Evolutionary conservation across 2,329 filamentous ascomycete species (phyloP).

Genomic region (Neocatenulostroma microsporum): DNA sequence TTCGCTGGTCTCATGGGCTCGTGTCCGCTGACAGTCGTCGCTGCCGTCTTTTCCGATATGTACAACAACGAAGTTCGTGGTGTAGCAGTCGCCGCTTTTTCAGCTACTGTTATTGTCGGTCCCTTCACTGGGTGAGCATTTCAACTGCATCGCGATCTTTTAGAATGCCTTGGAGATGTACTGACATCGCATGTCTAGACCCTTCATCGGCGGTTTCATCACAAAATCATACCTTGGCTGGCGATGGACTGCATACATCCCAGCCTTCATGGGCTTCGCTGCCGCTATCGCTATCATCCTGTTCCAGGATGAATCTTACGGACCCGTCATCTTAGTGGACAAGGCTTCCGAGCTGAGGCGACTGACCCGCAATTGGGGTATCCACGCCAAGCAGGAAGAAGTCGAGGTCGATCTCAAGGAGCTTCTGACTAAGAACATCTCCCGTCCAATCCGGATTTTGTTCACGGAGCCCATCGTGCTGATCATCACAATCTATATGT

Average conservation of each 20-base stretch:
- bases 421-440: constrained; percentile 31
- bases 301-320: constrained; percentile 52
- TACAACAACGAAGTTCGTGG: constrained; percentile 26
- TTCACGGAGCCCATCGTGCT: constrained; percentile 45
- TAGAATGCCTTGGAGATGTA: too few relatives aligned
- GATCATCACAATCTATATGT: constrained; percentile 38
- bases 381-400: constrained; percentile 46
- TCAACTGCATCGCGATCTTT: background rate
- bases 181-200: too few relatives aligned
- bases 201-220: constrained; percentile 29
- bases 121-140: constrained; percentile 6
- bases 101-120: constrained; percentile 26
- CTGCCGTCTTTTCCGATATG: constrained; percentile 40
- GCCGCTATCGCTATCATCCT: constrained; percentile 43
- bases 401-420: constrained; percentile 32
- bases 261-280: constrained; percentile 49
- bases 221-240: constrained; percentile 34
- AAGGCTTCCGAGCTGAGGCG: constrained; percentile 50
- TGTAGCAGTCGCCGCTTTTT: constrained; percentile 31
- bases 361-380: constrained; percentile 53
- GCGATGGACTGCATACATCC: constrained; percentile 46
- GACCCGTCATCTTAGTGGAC: constrained; percentile 49
- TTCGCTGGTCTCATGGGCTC: constrained; percentile 32
- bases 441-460: constrained; percentile 39
- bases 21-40: constrained; percentile 40